Evolutionary conservation across 805 yeast species (phyloP), one percentile per base, ranked within the genome.

Genomic region (Candida odintsovae): DNA sequence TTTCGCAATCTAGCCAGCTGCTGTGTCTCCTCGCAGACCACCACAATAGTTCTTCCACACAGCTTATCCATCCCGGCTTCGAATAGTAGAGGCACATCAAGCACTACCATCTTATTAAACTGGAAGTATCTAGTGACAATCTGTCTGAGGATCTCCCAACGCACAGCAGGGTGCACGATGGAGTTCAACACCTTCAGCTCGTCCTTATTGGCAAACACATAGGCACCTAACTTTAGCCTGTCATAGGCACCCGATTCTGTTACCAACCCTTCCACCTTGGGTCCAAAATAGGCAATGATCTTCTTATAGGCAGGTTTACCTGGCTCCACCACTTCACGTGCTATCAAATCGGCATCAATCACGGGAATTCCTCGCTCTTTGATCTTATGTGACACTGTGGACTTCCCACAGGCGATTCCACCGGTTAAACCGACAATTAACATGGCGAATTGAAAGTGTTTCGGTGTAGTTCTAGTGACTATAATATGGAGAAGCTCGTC

Each of bases 341-440:
- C 98, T 39, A 95, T 83, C 42, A 77, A 63, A 63, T 94, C 99
- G 1, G 99, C 98, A 68, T 94, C 99, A 1, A 94, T 74, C 1
- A 94, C 65, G 0, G 84, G 74, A 6, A 86, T 49, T 2, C 70
- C 59, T 57, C 82, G 74, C 11, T 77, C 75, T 5, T 63, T 50
- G 11, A 94, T 66, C 31, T 76, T 64, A 16, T 67, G 59, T 0
- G 97, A 87, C 0, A 87, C 97, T 0, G 98, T 92, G 18, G 96
- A 84, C 59, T 94, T 94, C 3, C 99, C 99, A n/a, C 94, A 77
- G 6, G 97, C 96, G 42, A 94, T 94, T 2, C 97, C 97, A 2
- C 99, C 99, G 0, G 99, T 94, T n/a, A 94, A 75, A 1, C 99
- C 99, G 6, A 94, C 76, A 28, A 94, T 75, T 40, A 94, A 75